Base-by-base conservation (phyloP, 345 rosid genomes). In the Syzygium jambos region DNA sequence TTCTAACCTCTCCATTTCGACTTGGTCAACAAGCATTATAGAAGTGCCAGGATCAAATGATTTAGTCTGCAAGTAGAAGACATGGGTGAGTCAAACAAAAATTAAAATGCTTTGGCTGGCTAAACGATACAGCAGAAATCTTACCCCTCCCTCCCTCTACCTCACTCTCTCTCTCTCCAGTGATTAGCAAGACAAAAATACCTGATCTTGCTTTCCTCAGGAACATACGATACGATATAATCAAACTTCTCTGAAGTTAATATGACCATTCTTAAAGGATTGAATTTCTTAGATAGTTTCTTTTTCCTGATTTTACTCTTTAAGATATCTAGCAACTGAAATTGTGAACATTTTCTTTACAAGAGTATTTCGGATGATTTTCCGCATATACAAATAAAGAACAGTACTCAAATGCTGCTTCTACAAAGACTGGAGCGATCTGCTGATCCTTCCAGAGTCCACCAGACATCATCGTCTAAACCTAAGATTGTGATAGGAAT, bases 1-100 rank as follows among this genome's bases (percentile, higher is more conserved):
- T 91, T 96, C 98, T 87, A 98, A 89, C 89, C 91, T 92, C 87
- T 93, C 93, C 9, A 96, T 90, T 86, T 96, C 98, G 4, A 91
- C 94, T 89, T 94, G 92, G 89, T 93, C 94, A 11, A 88, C 93
- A 30, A 93, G 89, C 7, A 95, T 87, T 4, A 87, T 89, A 1
- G 87, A 52, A 4, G 92, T 90, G 85, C 89, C 91, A 9, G 88
- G 87, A 87, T 95, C 95, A 89, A 90, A 94, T 85, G 93, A 54
- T 88, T 93, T 95, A 63, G 94, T 95, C 99, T 96, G 85, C 85
- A 77, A 51, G 61, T 5, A 11, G 12, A 23, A 84, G 38, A 29
- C 27, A 73, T 73, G 23, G 25, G 46, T 68, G 82, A 19, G 82
- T 38, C 49, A 38, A 73, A 73, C 27, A 19, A 73, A 73, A 73